These are phyloP conservation scores for Penicillium robsamsonii DNA, from an alignment of 495 filamentous ascomycete genomes.

Conservation along the genomic window DNA sequence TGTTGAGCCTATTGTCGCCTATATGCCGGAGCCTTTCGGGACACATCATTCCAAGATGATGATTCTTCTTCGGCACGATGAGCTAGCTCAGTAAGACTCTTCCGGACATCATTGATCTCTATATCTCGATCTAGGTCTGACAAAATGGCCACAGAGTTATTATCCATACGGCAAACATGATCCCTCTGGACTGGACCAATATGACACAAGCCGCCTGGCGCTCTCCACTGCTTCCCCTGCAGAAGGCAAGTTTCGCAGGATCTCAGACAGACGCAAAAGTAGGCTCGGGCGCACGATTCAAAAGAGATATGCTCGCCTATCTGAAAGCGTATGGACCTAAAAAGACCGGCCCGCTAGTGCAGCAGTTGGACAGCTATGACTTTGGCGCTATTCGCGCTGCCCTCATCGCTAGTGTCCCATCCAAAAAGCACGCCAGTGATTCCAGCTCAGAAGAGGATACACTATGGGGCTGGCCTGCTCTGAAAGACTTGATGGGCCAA, in stretches of 20 bases:
- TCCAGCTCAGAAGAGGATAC: conserved; percentile 44
- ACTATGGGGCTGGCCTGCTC: conserved; percentile 70
- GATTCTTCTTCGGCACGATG: conserved; percentile 73
- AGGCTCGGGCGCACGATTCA: conserved; percentile 70
- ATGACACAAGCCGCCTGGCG: conserved; percentile 85
- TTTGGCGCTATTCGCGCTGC: conserved; percentile 69
- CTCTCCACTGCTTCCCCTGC: conserved; percentile 67
- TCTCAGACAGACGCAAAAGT: conserved; percentile 24
- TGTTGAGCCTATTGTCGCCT: conserved; percentile 68
- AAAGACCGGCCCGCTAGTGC: conserved; percentile 51
- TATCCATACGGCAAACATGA: conserved; percentile 91
- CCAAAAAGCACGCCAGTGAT: conserved; percentile 49
- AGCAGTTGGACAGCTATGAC: conserved; percentile 61
- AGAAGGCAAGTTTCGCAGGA: conserved; percentile 9
- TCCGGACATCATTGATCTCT: not conserved
- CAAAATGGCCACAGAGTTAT: conserved; percentile 49
- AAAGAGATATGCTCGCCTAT: conserved; percentile 71
- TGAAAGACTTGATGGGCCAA: conserved; percentile 57
- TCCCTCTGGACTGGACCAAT: conserved; percentile 78
- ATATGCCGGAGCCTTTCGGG: conserved; percentile 82
- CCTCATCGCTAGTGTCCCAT: conserved; percentile 74
- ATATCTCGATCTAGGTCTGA: not conserved
- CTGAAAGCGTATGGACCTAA: conserved; percentile 62
- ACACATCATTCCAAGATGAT: conserved; percentile 92
- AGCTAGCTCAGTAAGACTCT: conserved; percentile 59